Base-by-base conservation (phyloP, 2,329 filamentous ascomycete species). In the Mycocentrospora acerina region DNA sequence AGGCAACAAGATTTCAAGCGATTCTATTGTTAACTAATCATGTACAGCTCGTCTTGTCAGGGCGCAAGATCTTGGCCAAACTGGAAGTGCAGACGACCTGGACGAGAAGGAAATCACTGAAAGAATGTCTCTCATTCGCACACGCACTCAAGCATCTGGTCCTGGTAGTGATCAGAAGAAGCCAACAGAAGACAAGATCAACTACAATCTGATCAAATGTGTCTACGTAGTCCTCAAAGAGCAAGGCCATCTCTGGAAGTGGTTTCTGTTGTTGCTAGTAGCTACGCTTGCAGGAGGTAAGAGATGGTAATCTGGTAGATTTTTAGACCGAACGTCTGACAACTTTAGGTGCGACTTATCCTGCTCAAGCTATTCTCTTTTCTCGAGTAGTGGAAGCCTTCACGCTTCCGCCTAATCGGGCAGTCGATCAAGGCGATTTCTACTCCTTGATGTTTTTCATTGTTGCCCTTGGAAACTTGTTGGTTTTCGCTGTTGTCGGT, bases 401-500 rank as follows among this genome's bases (percentile, higher is more conserved):
- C 42, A 67, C 68, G 26, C 61, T 71, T 24, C 64, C 59, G 11
- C 65, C 70, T 1, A 35, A 57, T 7, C 57, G 65, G 44, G 68
- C 71, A 3, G 59, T 67, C 14, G 42, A 67, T 2, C 58, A 69
- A 35, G 72, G 69, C 8, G 68, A 79, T 47, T 78, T 79, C 52
- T 79, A 71, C 59, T 67, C 74, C 0, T 64, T 80, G 10, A 79
- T 80, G 74, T 78, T 80, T 54, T 77, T 80, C 52, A 57, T 79
- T 7, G 68, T 79, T 5, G 75, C 77, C 1, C 46, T 80, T 7
- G 72, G 62, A 2, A 72, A 75, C 22, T 59, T 69, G 0, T 28
- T 68, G 4, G 70, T 64, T 24, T 80, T 75, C 45, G 71, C 69
- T 17, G 44, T 52, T n/a, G 55, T 78, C 3, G 76, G 76, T 2